Base-by-base conservation (phyloP, 2,329 filamentous ascomycete genomes). In the Dothistroma pini region DNA sequence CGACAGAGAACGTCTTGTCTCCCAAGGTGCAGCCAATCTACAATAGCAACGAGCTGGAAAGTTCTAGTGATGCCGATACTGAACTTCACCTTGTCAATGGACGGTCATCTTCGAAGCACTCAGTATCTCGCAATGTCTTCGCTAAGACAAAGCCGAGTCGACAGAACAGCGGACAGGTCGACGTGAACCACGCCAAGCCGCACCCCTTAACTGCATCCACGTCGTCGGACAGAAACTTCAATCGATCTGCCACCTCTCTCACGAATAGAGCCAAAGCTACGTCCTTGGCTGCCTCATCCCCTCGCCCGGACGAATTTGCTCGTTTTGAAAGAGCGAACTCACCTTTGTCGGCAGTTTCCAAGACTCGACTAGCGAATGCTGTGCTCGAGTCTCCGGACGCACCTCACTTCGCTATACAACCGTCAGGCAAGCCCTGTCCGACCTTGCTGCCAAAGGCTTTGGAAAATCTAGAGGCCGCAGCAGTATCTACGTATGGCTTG, bases 401-500 rank as follows among this genome's bases (percentile, higher is more conserved):
- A 44, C 75, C 77, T 16, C 77, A 77, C 51, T 78, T 88, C 56
- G 79, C 80, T 21, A 74, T 87, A n/a, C 74, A 77, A n/a, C 77
- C 79, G 1, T 83, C 79, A 34, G 82, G 83, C 63, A 77, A 81
- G 56, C 77, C 77, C 58, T 87, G 85, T 63, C 82, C 84, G 34
- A 82, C 81, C 7, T 79, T 87, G 54, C 83, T 81, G 50, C 85
- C 93, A 6, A 80, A 95, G 44, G 91, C 96, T 71, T 95, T 97
- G 85, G 84, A 96, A 31, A 93, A 95, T 64, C 84, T 97, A 1
- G 95, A 97, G 76, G 93, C 95, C 70, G 90, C 96, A 59, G 92
- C 93, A 0, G 88, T 92, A 62, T 89, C 90, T 48, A 92, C 97
- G 67, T 85, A 96, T 60, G 92, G 92, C 5, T 81, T 97, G 52